Conservation (phyloP, 345 rosid species). For the Capsella bursapastoris region DNA sequence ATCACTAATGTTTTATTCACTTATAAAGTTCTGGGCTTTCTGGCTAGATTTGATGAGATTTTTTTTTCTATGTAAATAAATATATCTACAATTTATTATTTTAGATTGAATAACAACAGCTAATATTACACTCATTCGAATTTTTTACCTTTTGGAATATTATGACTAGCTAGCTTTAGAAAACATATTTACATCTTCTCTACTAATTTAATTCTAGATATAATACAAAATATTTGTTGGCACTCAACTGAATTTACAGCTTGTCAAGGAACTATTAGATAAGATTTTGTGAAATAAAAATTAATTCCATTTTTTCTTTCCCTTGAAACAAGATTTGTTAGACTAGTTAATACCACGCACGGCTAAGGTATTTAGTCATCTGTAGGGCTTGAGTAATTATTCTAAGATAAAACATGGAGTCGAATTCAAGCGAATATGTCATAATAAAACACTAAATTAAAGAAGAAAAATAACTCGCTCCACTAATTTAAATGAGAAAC, state of each 20-base stretch:
- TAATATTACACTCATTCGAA: slow-evolving; percentile 14
- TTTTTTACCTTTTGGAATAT: not conserved
- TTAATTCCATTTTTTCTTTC: not conserved
- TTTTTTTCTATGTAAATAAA: not conserved
- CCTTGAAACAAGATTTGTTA: not conserved
- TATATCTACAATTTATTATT: not conserved
- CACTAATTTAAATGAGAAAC: too few species aligned
- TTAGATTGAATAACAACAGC: slow-evolving; percentile 8
- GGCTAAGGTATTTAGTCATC: not conserved
- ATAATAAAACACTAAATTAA: too few species aligned
- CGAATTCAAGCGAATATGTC: too few species aligned
- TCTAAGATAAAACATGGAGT: too few species aligned
- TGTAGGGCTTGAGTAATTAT: not conserved
- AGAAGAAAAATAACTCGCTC: too few species aligned
- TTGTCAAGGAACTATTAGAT: not conserved
- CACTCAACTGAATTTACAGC: not conserved
- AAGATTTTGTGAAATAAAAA: not conserved
- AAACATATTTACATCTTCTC: slow-evolving; percentile 5
- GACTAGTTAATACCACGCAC: too few species aligned
- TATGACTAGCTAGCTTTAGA: not conserved
- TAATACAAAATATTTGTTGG: not conserved
- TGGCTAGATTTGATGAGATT: slow-evolving; percentile 1
- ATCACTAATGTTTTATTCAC: too few species aligned
- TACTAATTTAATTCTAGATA: not conserved
- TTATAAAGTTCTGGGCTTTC: not conserved